Evolutionary conservation across 1,284 basidiomycete genomes (phyloP).

Genomic region (Phaffia rhodozyma): DNA sequence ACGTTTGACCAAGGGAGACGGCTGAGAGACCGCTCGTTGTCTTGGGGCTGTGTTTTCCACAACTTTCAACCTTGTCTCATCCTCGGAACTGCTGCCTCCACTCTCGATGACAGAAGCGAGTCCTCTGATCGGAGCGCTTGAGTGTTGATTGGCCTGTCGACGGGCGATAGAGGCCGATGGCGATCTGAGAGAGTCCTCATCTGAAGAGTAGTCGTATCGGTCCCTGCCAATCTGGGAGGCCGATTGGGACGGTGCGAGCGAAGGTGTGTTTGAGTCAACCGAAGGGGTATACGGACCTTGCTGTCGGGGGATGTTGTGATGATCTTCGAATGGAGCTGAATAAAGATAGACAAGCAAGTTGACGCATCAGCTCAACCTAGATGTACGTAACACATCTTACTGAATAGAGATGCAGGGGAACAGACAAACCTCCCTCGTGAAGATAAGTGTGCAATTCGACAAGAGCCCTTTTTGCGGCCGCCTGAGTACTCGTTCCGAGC

Average conservation of each 20-base stretch:
- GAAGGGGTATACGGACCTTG: conserved; percentile 6
- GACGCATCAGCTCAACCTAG: neutral
- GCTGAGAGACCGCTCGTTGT: conserved; percentile 9
- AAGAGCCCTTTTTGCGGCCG: conserved; percentile 11
- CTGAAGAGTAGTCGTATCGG: conserved; percentile 3
- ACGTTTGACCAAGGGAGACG: neutral
- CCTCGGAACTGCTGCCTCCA: conserved; percentile 13
- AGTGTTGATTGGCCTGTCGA: conserved; percentile 2
- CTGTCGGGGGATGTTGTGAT: neutral
- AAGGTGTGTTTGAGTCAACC: conserved; percentile 15
- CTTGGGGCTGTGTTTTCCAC: conserved; percentile 16
- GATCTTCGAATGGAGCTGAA: conserved; percentile 13
- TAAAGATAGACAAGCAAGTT: neutral
- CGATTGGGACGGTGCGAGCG: conserved; percentile 17
- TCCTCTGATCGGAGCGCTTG: neutral
- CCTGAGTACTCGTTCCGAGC: conserved; percentile 4
- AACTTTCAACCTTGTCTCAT: neutral
- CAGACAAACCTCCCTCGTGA: conserved; percentile 11
- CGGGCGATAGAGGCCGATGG: neutral
- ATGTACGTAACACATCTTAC: neutral
- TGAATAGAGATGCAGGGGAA: neutral
- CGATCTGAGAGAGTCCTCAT: neutral
- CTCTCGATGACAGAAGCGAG: conserved; percentile 16
- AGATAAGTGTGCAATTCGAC: conserved; percentile 15
- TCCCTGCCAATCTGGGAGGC: conserved; percentile 14